Evolutionary conservation across 1,284 basidiomycete genomes (phyloP).

Genomic region (Austroboletus rostrupii): DNA sequence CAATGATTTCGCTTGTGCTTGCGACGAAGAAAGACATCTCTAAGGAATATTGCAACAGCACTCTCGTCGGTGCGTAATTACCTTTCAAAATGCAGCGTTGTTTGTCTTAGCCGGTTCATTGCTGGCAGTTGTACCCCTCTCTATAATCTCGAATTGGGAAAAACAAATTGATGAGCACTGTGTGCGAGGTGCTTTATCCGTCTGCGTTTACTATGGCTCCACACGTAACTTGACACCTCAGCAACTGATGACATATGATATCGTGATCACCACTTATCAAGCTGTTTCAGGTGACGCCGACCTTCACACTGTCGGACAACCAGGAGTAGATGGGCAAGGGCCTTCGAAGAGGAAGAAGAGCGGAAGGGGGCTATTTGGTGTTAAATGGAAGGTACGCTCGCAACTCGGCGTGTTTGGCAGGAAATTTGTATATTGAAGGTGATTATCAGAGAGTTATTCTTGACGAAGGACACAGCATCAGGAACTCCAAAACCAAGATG

Average conservation of each 20-base stretch:
- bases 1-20: constrained; percentile 73
- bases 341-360: constrained; percentile 49
- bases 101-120: constrained; percentile 4
- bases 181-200: constrained; percentile 48
- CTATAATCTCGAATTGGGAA: constrained; percentile 88
- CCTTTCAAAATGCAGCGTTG: neutral
- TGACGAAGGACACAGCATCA: constrained; percentile 85
- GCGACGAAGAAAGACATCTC: constrained; percentile 68
- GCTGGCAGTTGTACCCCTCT: constrained; percentile 74
- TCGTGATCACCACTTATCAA: constrained; percentile 90
- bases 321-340: constrained; percentile 14
- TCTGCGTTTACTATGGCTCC: constrained; percentile 69
- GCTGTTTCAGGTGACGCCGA: constrained; percentile 31
- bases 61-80: constrained; percentile 67
- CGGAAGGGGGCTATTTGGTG: constrained; percentile 55
- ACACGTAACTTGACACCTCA: constrained; percentile 57
- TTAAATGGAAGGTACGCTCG: constrained; percentile 71
- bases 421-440: neutral
- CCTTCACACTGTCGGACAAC: constrained; percentile 6
- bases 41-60: constrained; percentile 55
- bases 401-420: neutral
- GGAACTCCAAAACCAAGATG: constrained; percentile 84
- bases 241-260: constrained; percentile 65
- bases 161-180: constrained; percentile 84
- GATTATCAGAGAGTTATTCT: constrained; percentile 64